phyloP scores from a whole-genome alignment of 768 basidiomycete genomes.

The Pleurotus citrinopileatus region DNA sequence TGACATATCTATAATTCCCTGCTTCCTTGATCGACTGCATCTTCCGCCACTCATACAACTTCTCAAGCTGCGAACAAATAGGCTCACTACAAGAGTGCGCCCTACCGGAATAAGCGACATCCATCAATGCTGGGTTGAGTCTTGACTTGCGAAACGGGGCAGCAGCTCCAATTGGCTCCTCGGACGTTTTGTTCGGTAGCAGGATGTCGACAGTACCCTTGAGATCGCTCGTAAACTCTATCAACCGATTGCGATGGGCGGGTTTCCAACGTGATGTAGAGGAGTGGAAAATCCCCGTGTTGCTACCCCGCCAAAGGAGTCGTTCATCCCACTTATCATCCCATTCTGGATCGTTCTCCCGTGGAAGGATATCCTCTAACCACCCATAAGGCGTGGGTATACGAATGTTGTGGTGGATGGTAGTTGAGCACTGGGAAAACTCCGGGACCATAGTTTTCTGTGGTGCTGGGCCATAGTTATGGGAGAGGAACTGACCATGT shows the following conservation, averaged over 20 bases:
- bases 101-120: slow-evolving; percentile 53
- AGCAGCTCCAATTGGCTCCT: slow-evolving; percentile 33
- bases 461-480: slow-evolving; percentile 43
- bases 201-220: slow-evolving; percentile 38
- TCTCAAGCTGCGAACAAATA: slow-evolving; percentile 42
- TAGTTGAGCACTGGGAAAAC: slow-evolving; percentile 50
- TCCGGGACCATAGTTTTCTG: slow-evolving; percentile 41
- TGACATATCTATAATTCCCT: slow-evolving; percentile 57
- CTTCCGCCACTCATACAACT: slow-evolving; percentile 48
- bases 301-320: slow-evolving; percentile 72
- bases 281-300: slow-evolving; percentile 58
- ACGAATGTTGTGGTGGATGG: slow-evolving; percentile 55
- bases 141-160: slow-evolving; percentile 27
- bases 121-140: slow-evolving; percentile 55
- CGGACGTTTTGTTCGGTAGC: slow-evolving; percentile 22
- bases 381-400: slow-evolving; percentile 46
- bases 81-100: slow-evolving; percentile 38
- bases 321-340: slow-evolving; percentile 59
- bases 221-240: slow-evolving; percentile 39
- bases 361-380: slow-evolving; percentile 37
- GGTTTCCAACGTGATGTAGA: slow-evolving; percentile 40
- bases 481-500: slow-evolving; percentile 53
- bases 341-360: slow-evolving; percentile 58
- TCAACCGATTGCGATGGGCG: slow-evolving; percentile 48
- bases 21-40: slow-evolving; percentile 44